These are phyloP conservation scores for Serpula lacrymans DNA, from an alignment of 768 basidiomycete genomes.

Conservation along the genomic window DNA sequence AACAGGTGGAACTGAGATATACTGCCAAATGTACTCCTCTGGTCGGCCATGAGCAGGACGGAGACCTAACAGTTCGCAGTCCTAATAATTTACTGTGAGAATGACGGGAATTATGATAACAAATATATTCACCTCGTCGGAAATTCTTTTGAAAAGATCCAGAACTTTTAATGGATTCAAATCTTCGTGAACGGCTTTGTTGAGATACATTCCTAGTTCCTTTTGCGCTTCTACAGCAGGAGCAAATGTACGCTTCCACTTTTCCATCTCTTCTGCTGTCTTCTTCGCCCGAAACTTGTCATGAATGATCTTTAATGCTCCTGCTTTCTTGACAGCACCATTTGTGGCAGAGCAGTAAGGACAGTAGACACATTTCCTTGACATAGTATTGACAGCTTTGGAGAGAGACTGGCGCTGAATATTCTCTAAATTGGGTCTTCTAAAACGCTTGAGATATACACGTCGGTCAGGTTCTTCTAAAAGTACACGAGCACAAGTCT, in stretches of 20 bases:
- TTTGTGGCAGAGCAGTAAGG: slow-evolving; percentile 92
- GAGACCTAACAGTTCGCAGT: slow-evolving; percentile 91
- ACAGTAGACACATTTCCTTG: slow-evolving; percentile 89
- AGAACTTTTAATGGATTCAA: slow-evolving; percentile 92
- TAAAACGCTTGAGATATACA: slow-evolving; percentile 83
- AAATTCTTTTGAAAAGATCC: slow-evolving; percentile 88
- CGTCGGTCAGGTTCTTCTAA: slow-evolving; percentile 87
- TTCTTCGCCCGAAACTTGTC: slow-evolving; percentile 97
- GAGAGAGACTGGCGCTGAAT: slow-evolving; percentile 78
- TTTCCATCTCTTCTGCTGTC: slow-evolving; percentile 82
- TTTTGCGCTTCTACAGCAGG: slow-evolving; percentile 83
- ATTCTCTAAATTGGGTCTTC: slow-evolving; percentile 87
- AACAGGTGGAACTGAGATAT: slow-evolving; percentile 95
- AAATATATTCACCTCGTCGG: slow-evolving; percentile 66
- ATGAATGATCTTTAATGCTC: slow-evolving; percentile 93
- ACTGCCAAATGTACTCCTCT: slow-evolving; percentile 99
- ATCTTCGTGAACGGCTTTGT: slow-evolving; percentile 88
- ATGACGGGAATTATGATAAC: background rate
- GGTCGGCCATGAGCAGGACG: slow-evolving; percentile 87
- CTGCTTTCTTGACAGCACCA: slow-evolving; percentile 94
- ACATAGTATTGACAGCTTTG: slow-evolving; percentile 81
- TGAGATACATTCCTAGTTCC: slow-evolving; percentile 79
- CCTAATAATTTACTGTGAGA: slow-evolving; percentile 43
- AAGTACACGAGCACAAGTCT: slow-evolving; percentile 92
- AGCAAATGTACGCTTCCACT: slow-evolving; percentile 78